Evolutionary conservation across 2,329 filamentous ascomycete genomes (phyloP), one percentile per base, ranked within the genome.

Genomic region (Zymoseptoria tritici): DNA sequence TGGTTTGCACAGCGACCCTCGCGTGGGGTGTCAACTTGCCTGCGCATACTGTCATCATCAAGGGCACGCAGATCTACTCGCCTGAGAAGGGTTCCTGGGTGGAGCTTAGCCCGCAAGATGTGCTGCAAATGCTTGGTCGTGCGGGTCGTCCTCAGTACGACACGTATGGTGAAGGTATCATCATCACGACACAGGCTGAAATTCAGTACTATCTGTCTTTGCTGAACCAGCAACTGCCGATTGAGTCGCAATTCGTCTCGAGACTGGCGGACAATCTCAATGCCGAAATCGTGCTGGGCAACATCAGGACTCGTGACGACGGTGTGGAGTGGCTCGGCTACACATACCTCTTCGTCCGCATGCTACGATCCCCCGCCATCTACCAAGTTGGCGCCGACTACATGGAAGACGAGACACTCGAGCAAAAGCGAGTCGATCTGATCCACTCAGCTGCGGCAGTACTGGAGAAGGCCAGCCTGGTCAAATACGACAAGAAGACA

Each of bases 241-340:
- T 99, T 60, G 94, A 99, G 75, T 96, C 90, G 79, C 95, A 99
- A 73, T 86, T 99, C 71, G 87, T 96, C 57, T 93, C 91, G 76
- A 92, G 90, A 70, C 78, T 99, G 55, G 91, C 94, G 1, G 94
- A 99, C 77, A 97, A 97, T 64, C 80, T 99, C 64, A 99, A 99
- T 68, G 94, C 94, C 2, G 94, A 99, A 72, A 83, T 99, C 69
- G 95, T 99, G 9, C 82, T 99, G 20, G 94, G 94, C 56, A 99
- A 96, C 69, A 85, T 99, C 24, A 86, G 93, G 58, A 92, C 82
- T 62, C 86, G 95, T 60, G 93, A 99, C 66, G 94, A 99, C 72
- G 94, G 89, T 67, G 94, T 99, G n/a, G 92, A 99, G 72, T 99
- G 94, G 94, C 84, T 99, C 36, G 93, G 94, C 11, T 99, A 99